phyloP scores from a whole-genome alignment of 2,329 filamentous ascomycete genomes.

The Neofusicoccum cordaticola region DNA sequence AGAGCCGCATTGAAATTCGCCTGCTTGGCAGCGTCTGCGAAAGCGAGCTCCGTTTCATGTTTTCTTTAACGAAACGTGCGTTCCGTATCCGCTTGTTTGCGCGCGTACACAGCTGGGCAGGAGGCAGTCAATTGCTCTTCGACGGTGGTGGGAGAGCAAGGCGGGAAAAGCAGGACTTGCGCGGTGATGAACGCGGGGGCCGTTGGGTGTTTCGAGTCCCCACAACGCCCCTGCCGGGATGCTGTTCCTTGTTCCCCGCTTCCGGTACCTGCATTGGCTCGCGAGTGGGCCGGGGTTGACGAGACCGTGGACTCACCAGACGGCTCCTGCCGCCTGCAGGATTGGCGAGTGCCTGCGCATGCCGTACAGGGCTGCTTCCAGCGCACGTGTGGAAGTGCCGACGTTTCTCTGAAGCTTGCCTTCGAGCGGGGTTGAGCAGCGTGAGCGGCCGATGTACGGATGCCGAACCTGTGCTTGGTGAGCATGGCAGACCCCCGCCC shows the following conservation, averaged over 20 bases:
- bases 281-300: neutral
- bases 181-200: neutral
- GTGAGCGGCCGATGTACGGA: too few relatives aligned
- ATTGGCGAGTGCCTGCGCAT: neutral
- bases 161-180: neutral
- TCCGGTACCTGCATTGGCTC: slow-evolving; percentile 6
- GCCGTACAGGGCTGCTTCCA: too few relatives aligned
- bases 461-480: neutral
- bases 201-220: neutral
- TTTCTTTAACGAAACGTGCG: too few relatives aligned
- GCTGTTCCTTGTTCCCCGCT: neutral
- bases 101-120: too few relatives aligned
- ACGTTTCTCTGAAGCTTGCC: too few relatives aligned
- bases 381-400: too few relatives aligned
- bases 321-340: neutral
- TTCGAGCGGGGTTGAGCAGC: too few relatives aligned
- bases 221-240: slow-evolving; percentile 1
- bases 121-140: neutral
- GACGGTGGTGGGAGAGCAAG: neutral
- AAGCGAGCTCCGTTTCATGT: too few relatives aligned
- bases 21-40: too few relatives aligned
- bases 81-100: neutral
- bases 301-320: neutral
- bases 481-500: neutral
- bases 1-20: too few relatives aligned